A percentile compares a stretch with the other conserved stretches of the same genome.
Evolutionary conservation across 495 filamentous ascomycete species (phyloP).

Genomic region (Ramalina intermedia): DNA sequence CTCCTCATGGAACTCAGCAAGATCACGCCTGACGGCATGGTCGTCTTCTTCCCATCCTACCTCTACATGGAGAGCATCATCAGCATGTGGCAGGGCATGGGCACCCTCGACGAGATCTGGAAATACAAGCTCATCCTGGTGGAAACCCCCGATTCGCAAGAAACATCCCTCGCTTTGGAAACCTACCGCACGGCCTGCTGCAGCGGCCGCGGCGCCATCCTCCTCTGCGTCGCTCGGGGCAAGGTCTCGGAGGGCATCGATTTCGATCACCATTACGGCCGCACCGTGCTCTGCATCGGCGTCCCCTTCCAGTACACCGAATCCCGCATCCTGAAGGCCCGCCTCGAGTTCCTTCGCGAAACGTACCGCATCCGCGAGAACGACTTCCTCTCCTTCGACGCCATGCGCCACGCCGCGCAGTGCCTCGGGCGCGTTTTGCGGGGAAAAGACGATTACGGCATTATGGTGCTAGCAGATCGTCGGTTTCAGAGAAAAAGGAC

Average conservation of each 20-base stretch:
- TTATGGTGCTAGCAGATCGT: conserved; percentile 93
- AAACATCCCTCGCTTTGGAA: conserved; percentile 89
- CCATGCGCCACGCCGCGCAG: conserved; percentile 95
- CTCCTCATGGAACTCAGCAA: conserved; percentile 85
- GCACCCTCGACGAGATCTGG: conserved; percentile 94
- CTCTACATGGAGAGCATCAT: conserved; percentile 99
- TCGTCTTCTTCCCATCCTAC: conserved; percentile 98
- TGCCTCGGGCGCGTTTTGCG: conserved; percentile 90
- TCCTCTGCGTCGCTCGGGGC: conserved; percentile 88
- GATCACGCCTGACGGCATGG: conserved; percentile 90
- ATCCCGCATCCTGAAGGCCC: conserved; percentile 88
- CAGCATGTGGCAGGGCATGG: conserved; percentile 97
- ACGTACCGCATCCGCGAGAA: conserved; percentile 95
- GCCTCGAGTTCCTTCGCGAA: conserved; percentile 89
- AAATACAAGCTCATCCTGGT: conserved; percentile 98
- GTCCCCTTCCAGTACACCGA: conserved; percentile 99
- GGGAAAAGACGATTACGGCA: conserved; percentile 96
- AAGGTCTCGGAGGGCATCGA: conserved; percentile 98
- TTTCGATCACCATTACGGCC: conserved; percentile 98
- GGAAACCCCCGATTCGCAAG: conserved; percentile 93
- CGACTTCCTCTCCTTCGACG: conserved; percentile 97
- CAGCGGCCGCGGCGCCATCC: conserved; percentile 85
- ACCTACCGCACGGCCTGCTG: conserved; percentile 95
- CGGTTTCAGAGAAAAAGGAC: conserved; percentile 77
- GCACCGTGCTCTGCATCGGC: conserved; percentile 91